Conservation (phyloP, 148 eudicot species). For the Selenicereus undatus region DNA sequence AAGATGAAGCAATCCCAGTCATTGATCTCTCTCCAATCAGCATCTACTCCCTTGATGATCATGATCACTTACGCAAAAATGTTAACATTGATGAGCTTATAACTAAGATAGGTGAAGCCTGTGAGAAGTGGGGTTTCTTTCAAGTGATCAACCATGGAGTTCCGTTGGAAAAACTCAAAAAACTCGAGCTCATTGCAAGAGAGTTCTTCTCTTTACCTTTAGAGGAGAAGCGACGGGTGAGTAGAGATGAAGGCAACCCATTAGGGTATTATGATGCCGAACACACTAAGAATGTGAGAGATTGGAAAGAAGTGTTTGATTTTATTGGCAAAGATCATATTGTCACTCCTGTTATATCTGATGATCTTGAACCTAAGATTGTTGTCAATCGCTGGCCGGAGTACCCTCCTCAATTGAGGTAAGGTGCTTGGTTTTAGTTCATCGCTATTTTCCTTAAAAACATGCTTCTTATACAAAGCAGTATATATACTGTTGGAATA, state of each 20-base stretch:
- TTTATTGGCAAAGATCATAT: constrained; percentile 18
- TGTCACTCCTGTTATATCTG: constrained; percentile 31
- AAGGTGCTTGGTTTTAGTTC: neutral
- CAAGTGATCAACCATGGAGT: constrained; percentile 56
- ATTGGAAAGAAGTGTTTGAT: constrained; percentile 56
- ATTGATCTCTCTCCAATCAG: constrained; percentile 36
- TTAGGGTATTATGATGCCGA: constrained; percentile 48
- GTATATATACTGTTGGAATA: no score
- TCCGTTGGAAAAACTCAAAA: constrained; percentile 27
- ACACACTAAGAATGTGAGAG: constrained; percentile 49
- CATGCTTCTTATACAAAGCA: no score
- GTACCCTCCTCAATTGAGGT: constrained; percentile 35
- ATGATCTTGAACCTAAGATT: constrained; percentile 12
- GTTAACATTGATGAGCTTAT: constrained; percentile 10
- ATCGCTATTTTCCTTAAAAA: no score
- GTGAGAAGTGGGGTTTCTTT: constrained; percentile 52
- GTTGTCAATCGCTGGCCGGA: constrained; percentile 47
- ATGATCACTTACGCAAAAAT: constrained; percentile 11
- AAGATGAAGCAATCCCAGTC: constrained; percentile 42
- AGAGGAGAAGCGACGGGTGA: constrained; percentile 46
- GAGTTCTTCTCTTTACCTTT: constrained; percentile 32
- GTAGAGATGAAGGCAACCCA: constrained; percentile 34
- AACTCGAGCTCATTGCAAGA: constrained; percentile 28
- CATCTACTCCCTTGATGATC: neutral
- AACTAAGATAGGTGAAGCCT: constrained; percentile 38